Base-by-base conservation (phyloP, 352 stramenopile genomes). In the Globisporangium apiculatum region DNA sequence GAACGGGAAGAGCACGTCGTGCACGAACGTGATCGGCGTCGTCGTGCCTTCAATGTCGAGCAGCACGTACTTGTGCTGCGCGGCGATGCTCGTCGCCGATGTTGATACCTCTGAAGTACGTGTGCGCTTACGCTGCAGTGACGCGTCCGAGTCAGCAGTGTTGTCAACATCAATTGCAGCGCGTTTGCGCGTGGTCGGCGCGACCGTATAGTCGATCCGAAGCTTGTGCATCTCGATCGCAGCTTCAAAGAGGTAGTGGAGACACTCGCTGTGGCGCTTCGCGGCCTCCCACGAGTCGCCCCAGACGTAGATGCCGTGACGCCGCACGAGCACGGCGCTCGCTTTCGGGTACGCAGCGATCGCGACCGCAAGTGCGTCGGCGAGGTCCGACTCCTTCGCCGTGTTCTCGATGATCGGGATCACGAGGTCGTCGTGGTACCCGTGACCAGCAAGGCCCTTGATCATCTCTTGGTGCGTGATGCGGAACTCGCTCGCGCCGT, bases 391-490 rank as follows among this genome's bases (percentile, higher is more conserved):
- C 69, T 99, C 96, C 17, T 86, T 87, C 0, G 94, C 88, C 42
- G 88, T 95, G 78, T 99, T 99, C 58, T 98, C 91, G 53, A 99
- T 98, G 63, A 99, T 97, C 12, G 96, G 96, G 51, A 99, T 80
- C 48, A 97, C 87, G 42, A 98, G 69, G n/a, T 94, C 76, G 62
- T 96, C 86, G 64, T 95, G 70, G 70, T 96, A 98, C 2, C 86
- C 86, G 62, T 97, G 86, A 55, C 91, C 85, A 0, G 86, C 87
- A 17, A 98, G 87, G 3, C 96, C 96, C 76, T 99, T 99, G 62
- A 98, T 91, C 96, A 99, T 99, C 75, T 99, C 96, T 60, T 98
- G 84, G 67, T 98, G 91, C 17, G 95, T 97, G 42, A 98, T 88
- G 58, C 83, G 80, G 60, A 98, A 91, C 49, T 92, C 81, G 38